phyloP scores from a whole-genome alignment of 2,329 filamentous ascomycete genomes.

The Lomentospora prolificans region DNA sequence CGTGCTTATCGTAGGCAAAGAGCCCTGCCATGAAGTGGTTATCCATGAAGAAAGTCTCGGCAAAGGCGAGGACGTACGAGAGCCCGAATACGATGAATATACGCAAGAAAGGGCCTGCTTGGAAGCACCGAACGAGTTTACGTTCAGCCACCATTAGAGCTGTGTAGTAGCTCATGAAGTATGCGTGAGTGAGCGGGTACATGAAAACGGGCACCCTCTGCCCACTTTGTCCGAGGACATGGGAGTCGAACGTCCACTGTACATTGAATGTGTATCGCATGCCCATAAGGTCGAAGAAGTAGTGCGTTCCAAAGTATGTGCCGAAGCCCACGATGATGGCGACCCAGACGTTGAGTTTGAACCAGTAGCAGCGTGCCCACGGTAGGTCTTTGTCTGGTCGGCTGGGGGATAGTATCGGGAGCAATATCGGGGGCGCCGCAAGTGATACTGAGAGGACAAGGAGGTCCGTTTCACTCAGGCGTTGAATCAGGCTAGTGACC shows the following conservation, averaged over 20 bases:
- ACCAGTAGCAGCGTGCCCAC: conserved; percentile 9
- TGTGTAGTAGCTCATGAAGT: conserved; percentile 11
- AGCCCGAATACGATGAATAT: conserved; percentile 2
- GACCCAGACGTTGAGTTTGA: conserved; percentile 13
- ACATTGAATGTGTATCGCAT: conserved; percentile 13
- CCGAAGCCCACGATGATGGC: conserved; percentile 12
- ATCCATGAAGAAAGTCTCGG: conserved; percentile 14
- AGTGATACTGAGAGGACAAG: conserved; percentile 9
- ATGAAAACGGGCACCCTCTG: conserved; percentile 13
- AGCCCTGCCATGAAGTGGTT: conserved; percentile 8
- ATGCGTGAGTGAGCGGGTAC: conserved; percentile 14
- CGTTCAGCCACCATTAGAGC: conserved; percentile 8
- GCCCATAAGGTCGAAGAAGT: conserved; percentile 15
- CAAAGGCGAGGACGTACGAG: conserved; percentile 11
- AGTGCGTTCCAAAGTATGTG: conserved; percentile 13
- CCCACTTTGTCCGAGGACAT: conserved; percentile 9
- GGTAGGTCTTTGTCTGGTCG: neutral
- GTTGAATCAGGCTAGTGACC: conserved; percentile 9
- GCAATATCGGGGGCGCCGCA: conserved; percentile 2
- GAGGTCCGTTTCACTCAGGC: conserved; percentile 10
- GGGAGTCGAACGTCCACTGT: conserved; percentile 9
- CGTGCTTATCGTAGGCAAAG: conserved; percentile 9
- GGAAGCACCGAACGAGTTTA: neutral
- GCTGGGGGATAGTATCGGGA: neutral
- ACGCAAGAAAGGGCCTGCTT: neutral